These are phyloP conservation scores for Cavenderia fasciculata DNA, from an alignment of 78 protist genomes.

Conservation along the genomic window DNA sequence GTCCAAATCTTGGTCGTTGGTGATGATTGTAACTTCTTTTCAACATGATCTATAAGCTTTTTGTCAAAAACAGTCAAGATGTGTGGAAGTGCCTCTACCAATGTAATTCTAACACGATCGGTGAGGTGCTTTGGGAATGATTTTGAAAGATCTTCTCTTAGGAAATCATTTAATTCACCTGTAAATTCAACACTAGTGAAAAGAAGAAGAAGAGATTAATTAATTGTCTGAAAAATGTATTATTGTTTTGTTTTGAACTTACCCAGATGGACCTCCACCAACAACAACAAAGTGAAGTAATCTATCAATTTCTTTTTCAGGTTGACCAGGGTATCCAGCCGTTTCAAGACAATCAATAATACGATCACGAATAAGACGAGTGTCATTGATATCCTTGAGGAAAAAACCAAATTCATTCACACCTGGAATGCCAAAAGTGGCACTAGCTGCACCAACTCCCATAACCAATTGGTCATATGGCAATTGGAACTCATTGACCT, in stretches of 20 bases:
- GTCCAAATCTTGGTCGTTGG: conserved; percentile 34
- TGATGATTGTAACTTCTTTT: conserved; percentile 24
- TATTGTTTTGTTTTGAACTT: conserved; percentile 39
- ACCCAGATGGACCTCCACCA: conserved; percentile 94
- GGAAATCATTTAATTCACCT: conserved; percentile 88
- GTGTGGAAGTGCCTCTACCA: conserved; percentile 72
- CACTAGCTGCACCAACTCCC: conserved; percentile 86
- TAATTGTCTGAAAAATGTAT: not conserved
- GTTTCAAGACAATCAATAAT: conserved; percentile 85
- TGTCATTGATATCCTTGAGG: conserved; percentile 82
- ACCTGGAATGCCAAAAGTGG: conserved; percentile 87
- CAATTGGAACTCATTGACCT: conserved; percentile 57
- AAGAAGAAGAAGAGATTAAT: not conserved
- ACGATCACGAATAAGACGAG: conserved; percentile 77
- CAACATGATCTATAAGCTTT: conserved; percentile 63
- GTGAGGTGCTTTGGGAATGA: conserved; percentile 39
- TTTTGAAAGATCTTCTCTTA: conserved; percentile 27
- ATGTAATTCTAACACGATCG: conserved; percentile 29
- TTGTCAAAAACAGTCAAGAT: conserved; percentile 61
- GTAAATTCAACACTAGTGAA: conserved; percentile 50
- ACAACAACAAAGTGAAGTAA: conserved; percentile 85
- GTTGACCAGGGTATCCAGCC: conserved; percentile 83
- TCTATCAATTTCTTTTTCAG: conserved; percentile 71
- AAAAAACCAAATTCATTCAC: conserved; percentile 83
- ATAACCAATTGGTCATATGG: conserved; percentile 87